Percentiles rank a stretch among this genome's conserved stretches.
Evolutionary conservation across 1,284 basidiomycete genomes (phyloP).

Genomic region (Psilocybe mexicana): DNA sequence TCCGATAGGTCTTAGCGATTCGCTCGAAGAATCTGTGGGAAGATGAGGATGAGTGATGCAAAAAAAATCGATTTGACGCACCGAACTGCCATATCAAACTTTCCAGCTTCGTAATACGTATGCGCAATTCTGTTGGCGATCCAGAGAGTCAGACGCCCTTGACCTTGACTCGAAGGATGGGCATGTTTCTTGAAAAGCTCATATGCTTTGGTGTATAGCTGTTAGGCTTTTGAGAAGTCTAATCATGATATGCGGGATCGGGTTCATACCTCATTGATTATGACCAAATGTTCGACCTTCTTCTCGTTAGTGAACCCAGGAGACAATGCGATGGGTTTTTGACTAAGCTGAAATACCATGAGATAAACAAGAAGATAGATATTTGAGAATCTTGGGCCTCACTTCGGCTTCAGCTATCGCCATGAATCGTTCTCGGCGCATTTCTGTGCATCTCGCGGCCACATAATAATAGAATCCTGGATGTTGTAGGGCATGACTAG

Average conservation of each 20-base stretch:
- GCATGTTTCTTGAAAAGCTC: constrained; percentile 83
- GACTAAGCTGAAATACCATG: constrained; percentile 24
- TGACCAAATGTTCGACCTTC: constrained; percentile 82
- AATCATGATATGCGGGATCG: background rate
- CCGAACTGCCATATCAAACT: constrained; percentile 84
- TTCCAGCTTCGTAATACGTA: constrained; percentile 75
- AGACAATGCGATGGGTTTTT: constrained; percentile 35
- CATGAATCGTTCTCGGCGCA: constrained; percentile 68
- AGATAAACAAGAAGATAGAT: background rate
- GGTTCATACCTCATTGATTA: constrained; percentile 75
- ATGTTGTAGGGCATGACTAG: constrained; percentile 77
- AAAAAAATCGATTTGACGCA: constrained; percentile 27
- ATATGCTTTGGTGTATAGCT: constrained; percentile 91
- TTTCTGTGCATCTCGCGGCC: constrained; percentile 81
- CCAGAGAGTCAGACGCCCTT: constrained; percentile 78
- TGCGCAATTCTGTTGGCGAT: constrained; percentile 86
- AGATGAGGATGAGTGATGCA: constrained; percentile 6
- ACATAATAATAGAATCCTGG: constrained; percentile 91
- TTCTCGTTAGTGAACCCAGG: constrained; percentile 82
- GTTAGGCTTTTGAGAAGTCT: background rate
- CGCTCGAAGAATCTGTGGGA: constrained; percentile 79
- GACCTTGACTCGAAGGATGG: constrained; percentile 42
- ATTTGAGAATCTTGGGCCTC: constrained; percentile 16
- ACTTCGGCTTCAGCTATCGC: constrained; percentile 62
- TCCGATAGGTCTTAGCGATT: constrained; percentile 82